Evolutionary conservation across 345 rosid species (phyloP).

Genomic region (Acer saccharum): DNA sequence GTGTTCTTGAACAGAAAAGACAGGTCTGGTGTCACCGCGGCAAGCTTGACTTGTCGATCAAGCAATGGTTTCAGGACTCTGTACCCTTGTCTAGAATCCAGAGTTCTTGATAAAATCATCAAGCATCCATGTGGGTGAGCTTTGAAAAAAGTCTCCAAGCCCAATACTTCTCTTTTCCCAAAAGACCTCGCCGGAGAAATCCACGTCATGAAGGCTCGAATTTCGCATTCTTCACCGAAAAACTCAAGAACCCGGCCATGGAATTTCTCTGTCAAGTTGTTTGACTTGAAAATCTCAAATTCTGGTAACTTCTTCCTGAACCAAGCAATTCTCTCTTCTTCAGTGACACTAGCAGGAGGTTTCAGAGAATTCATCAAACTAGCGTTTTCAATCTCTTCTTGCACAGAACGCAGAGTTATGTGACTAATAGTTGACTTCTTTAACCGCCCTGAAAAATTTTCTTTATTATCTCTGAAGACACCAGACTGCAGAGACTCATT

Average conservation of each 20-base stretch:
- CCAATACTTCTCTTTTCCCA: constrained; percentile 55
- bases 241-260: constrained; percentile 52
- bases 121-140: constrained; percentile 66
- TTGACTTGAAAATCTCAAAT: constrained; percentile 54
- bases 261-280: constrained; percentile 44
- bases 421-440: constrained; percentile 23
- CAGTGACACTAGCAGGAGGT: constrained; percentile 49
- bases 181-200: constrained; percentile 57
- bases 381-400: constrained; percentile 27
- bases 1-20: constrained; percentile 57
- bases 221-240: constrained; percentile 49
- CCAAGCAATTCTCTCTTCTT: constrained; percentile 51
- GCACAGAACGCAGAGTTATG: constrained; percentile 30
- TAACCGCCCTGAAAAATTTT: constrained; percentile 16
- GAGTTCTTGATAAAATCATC: constrained; percentile 61
- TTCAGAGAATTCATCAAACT: constrained; percentile 26
- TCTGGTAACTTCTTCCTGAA: constrained; percentile 43
- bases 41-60: constrained; percentile 49
- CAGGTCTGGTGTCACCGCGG: constrained; percentile 65
- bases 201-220: constrained; percentile 86
- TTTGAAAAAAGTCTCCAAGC: constrained; percentile 64
- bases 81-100: constrained; percentile 60
- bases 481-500: constrained; percentile 26
- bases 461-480: constrained; percentile 6
- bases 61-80: constrained; percentile 55